Percentiles rank a stretch among this genome's conserved stretches.
Conservation (phyloP, 163 green algal species). For the Scenedesmus sp. region DNA sequence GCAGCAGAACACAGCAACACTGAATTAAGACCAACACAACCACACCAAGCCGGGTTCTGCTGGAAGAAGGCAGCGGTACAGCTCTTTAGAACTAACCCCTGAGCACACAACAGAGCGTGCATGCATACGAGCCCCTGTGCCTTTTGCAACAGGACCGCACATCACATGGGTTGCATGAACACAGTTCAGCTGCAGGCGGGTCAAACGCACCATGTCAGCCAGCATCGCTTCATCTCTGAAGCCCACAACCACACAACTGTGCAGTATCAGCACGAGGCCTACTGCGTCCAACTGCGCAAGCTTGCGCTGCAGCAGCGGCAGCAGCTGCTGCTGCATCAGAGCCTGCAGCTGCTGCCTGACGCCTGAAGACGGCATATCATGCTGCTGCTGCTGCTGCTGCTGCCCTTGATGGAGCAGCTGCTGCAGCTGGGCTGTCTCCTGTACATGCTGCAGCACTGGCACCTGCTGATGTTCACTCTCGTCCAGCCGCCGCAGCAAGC, state of each 20-base stretch:
- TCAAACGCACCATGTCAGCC: conserved; percentile 23
- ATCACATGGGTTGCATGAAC: background rate
- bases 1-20: background rate
- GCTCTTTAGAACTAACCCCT: background rate
- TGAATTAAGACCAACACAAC: background rate
- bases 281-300: conserved; percentile 11
- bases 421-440: conserved; percentile 15
- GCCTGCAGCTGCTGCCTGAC: background rate
- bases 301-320: conserved; percentile 29
- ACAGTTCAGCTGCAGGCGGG: background rate
- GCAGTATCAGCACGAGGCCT: conserved; percentile 22
- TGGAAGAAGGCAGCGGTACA: no score
- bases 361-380: background rate
- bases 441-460: background rate
- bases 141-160: background rate
- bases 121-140: background rate
- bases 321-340: conserved; percentile 19
- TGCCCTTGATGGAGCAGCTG: conserved; percentile 3
- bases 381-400: background rate
- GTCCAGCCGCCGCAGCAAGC: background rate
- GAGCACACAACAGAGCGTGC: background rate
- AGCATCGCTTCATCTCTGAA: conserved; percentile 12
- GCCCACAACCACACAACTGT: background rate
- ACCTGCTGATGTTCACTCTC: background rate
- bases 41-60: background rate